Conservation (phyloP, 2,329 filamentous ascomycete species). For the Verticillium alfalfae region DNA sequence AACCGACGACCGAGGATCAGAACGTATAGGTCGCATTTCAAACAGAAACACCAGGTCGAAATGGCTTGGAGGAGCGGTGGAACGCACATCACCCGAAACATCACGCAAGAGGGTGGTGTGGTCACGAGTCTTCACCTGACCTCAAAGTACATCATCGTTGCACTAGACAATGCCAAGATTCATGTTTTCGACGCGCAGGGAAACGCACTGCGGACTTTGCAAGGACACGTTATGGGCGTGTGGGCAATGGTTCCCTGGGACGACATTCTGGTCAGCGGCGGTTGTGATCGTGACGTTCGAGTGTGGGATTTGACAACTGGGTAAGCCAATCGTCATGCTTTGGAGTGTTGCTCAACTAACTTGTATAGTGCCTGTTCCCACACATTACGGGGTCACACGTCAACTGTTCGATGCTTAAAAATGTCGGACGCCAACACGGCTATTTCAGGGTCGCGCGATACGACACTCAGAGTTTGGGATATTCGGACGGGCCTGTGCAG, state of each 20-base stretch:
- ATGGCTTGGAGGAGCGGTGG: constrained; percentile 94
- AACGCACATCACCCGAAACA: constrained; percentile 75
- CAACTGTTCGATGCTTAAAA: constrained; percentile 92
- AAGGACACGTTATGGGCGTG: constrained; percentile 97
- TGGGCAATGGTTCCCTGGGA: constrained; percentile 99
- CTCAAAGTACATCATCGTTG: constrained; percentile 93
- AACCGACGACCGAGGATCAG: constrained; percentile 58
- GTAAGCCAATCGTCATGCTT: constrained; percentile 44
- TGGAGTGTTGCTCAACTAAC: not conserved
- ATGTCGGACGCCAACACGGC: constrained; percentile 94
- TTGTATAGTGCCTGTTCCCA: constrained; percentile 62
- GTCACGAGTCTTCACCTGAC: constrained; percentile 95
- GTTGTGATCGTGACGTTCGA: constrained; percentile 91
- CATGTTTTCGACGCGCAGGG: constrained; percentile 95
- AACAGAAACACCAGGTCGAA: constrained; percentile 94
- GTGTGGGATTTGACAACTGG: constrained; percentile 96
- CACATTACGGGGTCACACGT: constrained; percentile 88
- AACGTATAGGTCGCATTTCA: constrained; percentile 95
- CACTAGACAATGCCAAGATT: constrained; percentile 96
- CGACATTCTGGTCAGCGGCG: constrained; percentile 89
- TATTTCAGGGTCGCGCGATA: constrained; percentile 94
- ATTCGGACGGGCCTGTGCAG: constrained; percentile 81
- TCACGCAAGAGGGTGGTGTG: constrained; percentile 93
- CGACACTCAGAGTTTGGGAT: constrained; percentile 92
- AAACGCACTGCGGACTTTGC: constrained; percentile 78